phyloP scores from a whole-genome alignment of 2,329 filamentous ascomycete species.

The Davidsoniella eucalypti region DNA sequence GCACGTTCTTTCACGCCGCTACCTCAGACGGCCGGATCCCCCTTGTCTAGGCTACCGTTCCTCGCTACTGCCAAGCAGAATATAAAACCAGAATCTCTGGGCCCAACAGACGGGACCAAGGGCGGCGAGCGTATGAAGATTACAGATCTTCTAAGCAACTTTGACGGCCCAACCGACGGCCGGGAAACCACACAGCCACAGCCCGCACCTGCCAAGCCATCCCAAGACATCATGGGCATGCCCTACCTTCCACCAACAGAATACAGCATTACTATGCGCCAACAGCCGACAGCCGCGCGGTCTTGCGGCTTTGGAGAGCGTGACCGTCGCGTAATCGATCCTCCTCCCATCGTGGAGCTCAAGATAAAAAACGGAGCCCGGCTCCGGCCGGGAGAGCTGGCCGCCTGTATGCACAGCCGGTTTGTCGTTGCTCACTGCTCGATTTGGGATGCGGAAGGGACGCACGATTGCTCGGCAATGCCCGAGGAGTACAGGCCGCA shows the following conservation, averaged over 20 bases:
- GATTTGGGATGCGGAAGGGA: conserved; percentile 53
- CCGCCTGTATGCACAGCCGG: conserved; percentile 31
- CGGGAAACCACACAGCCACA: background rate
- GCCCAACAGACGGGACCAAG: conserved; percentile 1
- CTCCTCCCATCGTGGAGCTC: conserved; percentile 67
- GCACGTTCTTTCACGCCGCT: conserved; percentile 5
- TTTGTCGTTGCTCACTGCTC: conserved; percentile 61
- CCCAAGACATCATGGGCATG: background rate
- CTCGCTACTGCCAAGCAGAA: background rate
- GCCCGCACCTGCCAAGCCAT: background rate
- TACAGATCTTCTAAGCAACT: conserved; percentile 14
- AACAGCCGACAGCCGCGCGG: conserved; percentile 62
- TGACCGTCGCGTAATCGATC: conserved; percentile 67
- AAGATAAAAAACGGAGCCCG: conserved; percentile 39
- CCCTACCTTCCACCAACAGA: conserved; percentile 13
- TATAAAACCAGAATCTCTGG: background rate
- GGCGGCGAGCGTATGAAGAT: conserved; percentile 15
- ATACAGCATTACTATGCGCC: conserved; percentile 45
- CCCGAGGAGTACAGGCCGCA: conserved; percentile 57
- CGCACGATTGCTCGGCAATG: conserved; percentile 52
- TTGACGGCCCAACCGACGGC: background rate
- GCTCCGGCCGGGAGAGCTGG: conserved; percentile 34
- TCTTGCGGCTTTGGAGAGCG: conserved; percentile 73
- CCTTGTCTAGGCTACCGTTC: background rate
- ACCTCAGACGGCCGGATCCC: background rate